phyloP scores from a whole-genome alignment of 164 flowering plant species.

The Stephania cephalantha region DNA sequence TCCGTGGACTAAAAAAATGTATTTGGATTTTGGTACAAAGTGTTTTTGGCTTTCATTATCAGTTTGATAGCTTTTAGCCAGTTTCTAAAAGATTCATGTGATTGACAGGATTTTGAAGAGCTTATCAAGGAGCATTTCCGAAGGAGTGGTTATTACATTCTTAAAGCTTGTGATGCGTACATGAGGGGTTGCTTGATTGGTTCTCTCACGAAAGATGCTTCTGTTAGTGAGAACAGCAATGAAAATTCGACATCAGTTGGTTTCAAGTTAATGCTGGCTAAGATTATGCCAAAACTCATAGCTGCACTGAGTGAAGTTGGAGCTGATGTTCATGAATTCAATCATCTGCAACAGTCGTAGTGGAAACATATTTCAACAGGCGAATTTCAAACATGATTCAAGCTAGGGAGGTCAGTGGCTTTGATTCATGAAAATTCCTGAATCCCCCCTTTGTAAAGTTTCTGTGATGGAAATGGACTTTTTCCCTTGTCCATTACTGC shows the following conservation, averaged over 20 bases:
- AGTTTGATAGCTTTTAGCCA: neutral
- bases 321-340: conserved; percentile 63
- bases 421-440: neutral
- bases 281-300: conserved; percentile 72
- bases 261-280: conserved; percentile 91
- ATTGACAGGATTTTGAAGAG: conserved; percentile 74
- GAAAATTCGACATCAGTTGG: conserved; percentile 78
- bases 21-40: neutral
- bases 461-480: neutral
- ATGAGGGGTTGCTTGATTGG: conserved; percentile 87
- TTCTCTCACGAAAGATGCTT: conserved; percentile 71
- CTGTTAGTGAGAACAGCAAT: conserved; percentile 31
- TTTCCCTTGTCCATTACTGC: neutral
- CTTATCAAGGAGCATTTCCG: conserved; percentile 70
- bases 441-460: neutral
- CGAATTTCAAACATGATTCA: neutral
- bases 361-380: neutral
- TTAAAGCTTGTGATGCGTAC: conserved; percentile 91
- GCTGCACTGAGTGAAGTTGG: conserved; percentile 58
- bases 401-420: neutral
- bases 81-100: neutral
- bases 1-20: neutral
- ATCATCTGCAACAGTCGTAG: conserved; percentile 50
- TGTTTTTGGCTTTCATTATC: neutral
- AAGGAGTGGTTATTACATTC: conserved; percentile 76